Percentiles rank a stretch among this genome's conserved stretches.
These are phyloP conservation scores for Phaeomoniella chlamydospora DNA, from an alignment of 2,329 filamentous ascomycete genomes.

Conservation along the genomic window DNA sequence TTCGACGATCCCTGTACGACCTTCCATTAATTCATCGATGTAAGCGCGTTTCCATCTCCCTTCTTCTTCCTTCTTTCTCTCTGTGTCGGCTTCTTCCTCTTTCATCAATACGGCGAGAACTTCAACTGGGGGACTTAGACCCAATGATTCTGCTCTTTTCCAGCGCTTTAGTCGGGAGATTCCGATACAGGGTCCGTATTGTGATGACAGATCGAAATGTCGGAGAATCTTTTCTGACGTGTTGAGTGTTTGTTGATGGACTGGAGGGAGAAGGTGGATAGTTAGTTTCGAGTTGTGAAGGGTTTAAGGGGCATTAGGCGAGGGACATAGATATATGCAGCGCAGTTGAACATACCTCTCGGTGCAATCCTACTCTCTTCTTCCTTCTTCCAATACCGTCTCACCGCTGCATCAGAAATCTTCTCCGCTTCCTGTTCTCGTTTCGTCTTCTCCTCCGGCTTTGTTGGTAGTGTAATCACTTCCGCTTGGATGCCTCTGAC, in stretches of 20 bases:
- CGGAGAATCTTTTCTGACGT: slow-evolving; percentile 73
- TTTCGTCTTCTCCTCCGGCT: slow-evolving; percentile 4
- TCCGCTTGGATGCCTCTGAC: slow-evolving; percentile 3
- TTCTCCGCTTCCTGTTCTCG: slow-evolving; percentile 23
- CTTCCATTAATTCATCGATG: slow-evolving; percentile 49
- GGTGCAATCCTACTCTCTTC: slow-evolving; percentile 54
- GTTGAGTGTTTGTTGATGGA: slow-evolving; percentile 63
- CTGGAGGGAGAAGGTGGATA: slow-evolving; percentile 21
- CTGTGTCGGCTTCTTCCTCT: slow-evolving; percentile 40
- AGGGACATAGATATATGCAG: not conserved
- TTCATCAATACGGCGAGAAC: slow-evolving; percentile 73
- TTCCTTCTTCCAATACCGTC: slow-evolving; percentile 61
- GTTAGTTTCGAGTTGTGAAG: slow-evolving; percentile 1
- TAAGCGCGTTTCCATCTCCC: slow-evolving; percentile 48
- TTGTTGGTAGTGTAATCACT: slow-evolving; percentile 6
- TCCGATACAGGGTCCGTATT: slow-evolving; percentile 86
- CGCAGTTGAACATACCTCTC: slow-evolving; percentile 33
- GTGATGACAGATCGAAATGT: slow-evolving; percentile 81
- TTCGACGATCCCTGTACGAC: slow-evolving; percentile 20
- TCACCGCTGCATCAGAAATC: slow-evolving; percentile 54
- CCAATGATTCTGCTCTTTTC: slow-evolving; percentile 71
- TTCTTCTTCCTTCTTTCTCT: slow-evolving; percentile 18
- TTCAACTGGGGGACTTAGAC: slow-evolving; percentile 76
- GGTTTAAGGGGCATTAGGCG: not conserved
- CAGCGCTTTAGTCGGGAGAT: slow-evolving; percentile 70